Percentiles rank a stretch among this genome's conserved stretches.
Evolutionary conservation across 352 stramenopile genomes (phyloP).

Genomic region (Phytophthora sansomeana): DNA sequence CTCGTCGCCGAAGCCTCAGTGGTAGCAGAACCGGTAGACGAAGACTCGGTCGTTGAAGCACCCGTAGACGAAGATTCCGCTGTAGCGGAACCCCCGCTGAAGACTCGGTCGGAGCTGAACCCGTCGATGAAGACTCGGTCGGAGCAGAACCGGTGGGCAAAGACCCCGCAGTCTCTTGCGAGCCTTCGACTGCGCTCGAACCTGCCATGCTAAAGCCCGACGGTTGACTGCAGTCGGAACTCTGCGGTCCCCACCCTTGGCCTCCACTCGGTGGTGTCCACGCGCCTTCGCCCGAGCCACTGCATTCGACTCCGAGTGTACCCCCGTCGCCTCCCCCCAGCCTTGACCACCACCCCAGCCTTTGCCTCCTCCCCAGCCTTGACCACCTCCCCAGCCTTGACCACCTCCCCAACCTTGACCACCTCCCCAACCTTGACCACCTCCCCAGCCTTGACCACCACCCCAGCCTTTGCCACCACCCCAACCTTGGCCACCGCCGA

Average conservation of each 20-base stretch:
- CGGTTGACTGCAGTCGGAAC: conserved; percentile 8
- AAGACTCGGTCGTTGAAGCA: not conserved
- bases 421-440: too few species aligned
- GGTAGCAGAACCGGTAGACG: not conserved
- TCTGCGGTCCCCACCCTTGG: not conserved
- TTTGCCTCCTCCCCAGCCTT: too few species aligned
- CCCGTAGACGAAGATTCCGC: not conserved
- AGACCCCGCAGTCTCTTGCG: not conserved
- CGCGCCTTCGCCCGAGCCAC: too few species aligned
- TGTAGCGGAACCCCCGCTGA: not conserved
- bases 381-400: too few species aligned
- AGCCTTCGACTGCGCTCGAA: not conserved
- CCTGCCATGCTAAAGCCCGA: not conserved
- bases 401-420: too few species aligned
- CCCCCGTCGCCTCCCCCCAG: too few species aligned
- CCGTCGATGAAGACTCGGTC: not conserved
- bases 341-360: too few species aligned
- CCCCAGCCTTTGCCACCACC: too few species aligned
- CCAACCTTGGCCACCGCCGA: too few species aligned
- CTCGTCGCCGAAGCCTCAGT: too few species aligned
- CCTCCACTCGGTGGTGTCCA: not conserved
- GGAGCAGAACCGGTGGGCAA: not conserved
- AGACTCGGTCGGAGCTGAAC: not conserved
- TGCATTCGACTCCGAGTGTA: too few species aligned
- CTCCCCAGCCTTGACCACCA: too few species aligned